Evolutionary conservation across 352 stramenopile genomes (phyloP).

Genomic region (Pythium dissimile): DNA sequence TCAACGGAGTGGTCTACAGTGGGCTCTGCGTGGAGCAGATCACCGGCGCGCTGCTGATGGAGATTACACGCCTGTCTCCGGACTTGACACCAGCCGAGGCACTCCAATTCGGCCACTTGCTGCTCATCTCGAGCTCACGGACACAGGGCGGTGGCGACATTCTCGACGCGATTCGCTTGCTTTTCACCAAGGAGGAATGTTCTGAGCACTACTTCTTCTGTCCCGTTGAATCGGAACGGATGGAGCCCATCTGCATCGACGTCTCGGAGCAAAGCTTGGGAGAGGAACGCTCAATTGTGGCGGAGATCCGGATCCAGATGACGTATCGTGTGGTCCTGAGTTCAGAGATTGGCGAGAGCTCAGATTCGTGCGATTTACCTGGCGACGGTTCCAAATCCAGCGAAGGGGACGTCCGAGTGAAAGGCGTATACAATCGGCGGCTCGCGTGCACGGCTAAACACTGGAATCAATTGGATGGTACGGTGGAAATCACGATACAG

Average conservation of each 20-base stretch:
- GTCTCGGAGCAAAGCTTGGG: constrained; percentile 10
- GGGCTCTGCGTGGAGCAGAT: constrained; percentile 36
- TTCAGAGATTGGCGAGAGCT: not conserved
- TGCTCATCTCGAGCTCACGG: constrained; percentile 59
- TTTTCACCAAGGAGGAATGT: constrained; percentile 24
- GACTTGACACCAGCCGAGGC: constrained; percentile 37
- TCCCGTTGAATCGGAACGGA: constrained; percentile 30
- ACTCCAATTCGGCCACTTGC: constrained; percentile 47
- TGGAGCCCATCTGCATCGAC: constrained; percentile 39
- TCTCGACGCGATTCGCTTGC: constrained; percentile 51
- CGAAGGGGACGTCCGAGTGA: not conserved
- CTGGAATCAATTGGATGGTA: constrained; percentile 20
- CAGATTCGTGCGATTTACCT: not conserved
- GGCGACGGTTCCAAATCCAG: not conserved
- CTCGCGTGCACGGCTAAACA: constrained; percentile 5
- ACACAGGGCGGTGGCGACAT: constrained; percentile 68
- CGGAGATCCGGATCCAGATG: constrained; percentile 20
- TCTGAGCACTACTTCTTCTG: constrained; percentile 51
- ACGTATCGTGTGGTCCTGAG: constrained; percentile 20
- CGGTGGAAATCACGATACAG: constrained; percentile 3
- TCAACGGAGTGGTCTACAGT: constrained; percentile 41
- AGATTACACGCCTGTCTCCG: constrained; percentile 10
- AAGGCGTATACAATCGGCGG: constrained; percentile 6
- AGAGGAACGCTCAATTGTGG: not conserved
- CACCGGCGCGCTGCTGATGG: constrained; percentile 27